phyloP scores from a whole-genome alignment of 257 asterid species.

The Salvia hispanica region DNA sequence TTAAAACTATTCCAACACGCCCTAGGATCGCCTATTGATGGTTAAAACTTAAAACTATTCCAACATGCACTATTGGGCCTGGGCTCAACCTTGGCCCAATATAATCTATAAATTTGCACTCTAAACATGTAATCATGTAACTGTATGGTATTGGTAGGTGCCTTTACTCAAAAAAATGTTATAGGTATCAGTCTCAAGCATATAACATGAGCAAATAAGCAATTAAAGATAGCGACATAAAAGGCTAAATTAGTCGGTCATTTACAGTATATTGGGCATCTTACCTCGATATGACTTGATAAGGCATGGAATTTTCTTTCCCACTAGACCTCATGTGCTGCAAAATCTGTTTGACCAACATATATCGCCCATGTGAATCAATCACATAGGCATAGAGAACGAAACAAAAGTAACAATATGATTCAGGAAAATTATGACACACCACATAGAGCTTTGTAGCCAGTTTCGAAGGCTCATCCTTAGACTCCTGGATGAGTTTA shows the following conservation, averaged over 20 bases:
- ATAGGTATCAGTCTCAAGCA: conserved; percentile 17
- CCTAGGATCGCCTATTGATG: not conserved
- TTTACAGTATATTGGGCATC: conserved; percentile 23
- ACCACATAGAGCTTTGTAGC: conserved; percentile 99
- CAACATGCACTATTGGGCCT: not conserved
- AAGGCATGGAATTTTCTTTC: conserved; percentile 96
- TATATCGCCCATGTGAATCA: conserved; percentile 16
- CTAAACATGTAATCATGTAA: not conserved
- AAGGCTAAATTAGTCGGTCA: not conserved
- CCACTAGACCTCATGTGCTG: conserved; percentile 99
- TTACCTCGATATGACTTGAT: conserved; percentile 96
- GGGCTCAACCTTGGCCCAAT: not conserved
- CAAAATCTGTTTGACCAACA: conserved; percentile 63
- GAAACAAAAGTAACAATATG: not conserved
- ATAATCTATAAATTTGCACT: not conserved
- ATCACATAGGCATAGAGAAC: conserved; percentile 20
- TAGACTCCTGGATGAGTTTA: conserved; percentile 95
- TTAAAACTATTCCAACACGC: not conserved
- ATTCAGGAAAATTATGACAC: conserved; percentile 33
- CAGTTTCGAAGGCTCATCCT: conserved; percentile 93
- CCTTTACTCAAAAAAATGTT: not conserved
- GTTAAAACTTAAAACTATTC: conserved; percentile 1
- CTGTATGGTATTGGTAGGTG: not conserved
- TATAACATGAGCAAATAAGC: conserved; percentile 27
- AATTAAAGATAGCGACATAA: conserved; percentile 27